Evolutionary conservation across 495 filamentous ascomycete genomes (phyloP).

Genomic region (Letharia columbiana): DNA sequence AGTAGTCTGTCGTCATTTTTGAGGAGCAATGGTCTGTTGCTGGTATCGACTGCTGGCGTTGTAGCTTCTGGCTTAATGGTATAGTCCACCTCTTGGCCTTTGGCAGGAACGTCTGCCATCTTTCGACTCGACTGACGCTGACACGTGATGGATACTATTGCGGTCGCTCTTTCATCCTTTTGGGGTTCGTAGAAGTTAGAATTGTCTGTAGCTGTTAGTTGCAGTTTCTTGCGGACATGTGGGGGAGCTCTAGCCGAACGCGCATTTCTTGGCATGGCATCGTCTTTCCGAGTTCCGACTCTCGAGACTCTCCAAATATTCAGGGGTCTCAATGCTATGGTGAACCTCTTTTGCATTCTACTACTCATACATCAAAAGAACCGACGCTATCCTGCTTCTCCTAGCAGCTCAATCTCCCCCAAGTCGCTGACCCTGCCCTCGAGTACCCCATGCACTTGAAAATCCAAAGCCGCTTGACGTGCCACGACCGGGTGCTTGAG

Average conservation of each 20-base stretch:
- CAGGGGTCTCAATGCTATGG: not conserved
- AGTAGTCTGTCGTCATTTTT: conserved; percentile 87
- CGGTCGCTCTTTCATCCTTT: conserved; percentile 16
- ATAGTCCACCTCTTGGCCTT: conserved; percentile 62
- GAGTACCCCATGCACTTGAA: conserved; percentile 49
- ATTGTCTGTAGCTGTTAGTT: not conserved
- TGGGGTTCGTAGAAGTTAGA: not conserved
- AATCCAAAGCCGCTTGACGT: conserved; percentile 33
- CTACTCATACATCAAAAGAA: not conserved
- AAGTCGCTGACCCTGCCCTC: conserved; percentile 61
- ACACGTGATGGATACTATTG: not conserved
- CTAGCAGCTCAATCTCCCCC: conserved; percentile 38
- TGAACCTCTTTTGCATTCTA: not conserved
- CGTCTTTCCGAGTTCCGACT: not conserved
- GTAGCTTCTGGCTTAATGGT: conserved; percentile 78
- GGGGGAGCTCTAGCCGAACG: not conserved
- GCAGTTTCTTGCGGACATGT: not conserved
- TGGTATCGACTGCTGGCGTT: conserved; percentile 63
- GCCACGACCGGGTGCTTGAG: conserved; percentile 25
- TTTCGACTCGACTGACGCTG: conserved; percentile 22
- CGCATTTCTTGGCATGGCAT: not conserved
- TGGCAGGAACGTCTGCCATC: conserved; percentile 53
- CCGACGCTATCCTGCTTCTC: not conserved
- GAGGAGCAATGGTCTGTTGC: conserved; percentile 78
- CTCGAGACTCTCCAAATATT: not conserved